phyloP scores from a whole-genome alignment of 306 rosid genomes.

The Acacia acuminata region DNA sequence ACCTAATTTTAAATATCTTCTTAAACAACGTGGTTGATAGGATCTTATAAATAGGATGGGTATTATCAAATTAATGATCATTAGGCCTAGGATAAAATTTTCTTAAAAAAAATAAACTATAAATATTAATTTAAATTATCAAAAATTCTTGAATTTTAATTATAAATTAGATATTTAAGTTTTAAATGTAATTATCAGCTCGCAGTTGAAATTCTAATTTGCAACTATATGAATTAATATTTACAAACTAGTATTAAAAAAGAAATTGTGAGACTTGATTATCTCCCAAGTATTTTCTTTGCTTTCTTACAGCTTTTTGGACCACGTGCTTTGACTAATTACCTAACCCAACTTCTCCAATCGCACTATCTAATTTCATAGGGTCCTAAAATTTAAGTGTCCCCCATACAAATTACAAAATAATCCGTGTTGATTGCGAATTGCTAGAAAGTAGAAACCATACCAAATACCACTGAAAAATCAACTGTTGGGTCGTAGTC shows the following conservation, averaged over 20 bases:
- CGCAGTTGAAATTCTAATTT: no score
- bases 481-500: neutral
- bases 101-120: no score
- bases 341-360: neutral
- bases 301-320: neutral
- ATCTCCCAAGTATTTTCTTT: no score
- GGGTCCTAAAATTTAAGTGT: neutral
- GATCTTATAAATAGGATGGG: no score
- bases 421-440: neutral
- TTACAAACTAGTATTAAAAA: neutral
- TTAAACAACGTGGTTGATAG: no score
- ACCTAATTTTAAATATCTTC: no score
- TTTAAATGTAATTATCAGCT: neutral
- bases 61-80: no score
- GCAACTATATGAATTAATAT: no score
- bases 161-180: neutral
- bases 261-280: no score
- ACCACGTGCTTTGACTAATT: neutral
- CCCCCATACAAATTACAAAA: neutral
- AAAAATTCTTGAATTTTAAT: neutral
- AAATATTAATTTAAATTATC: no score
- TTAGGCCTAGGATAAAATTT: neutral
- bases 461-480: neutral
- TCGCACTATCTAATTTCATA: neutral
- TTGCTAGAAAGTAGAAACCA: neutral